These are phyloP conservation scores for Penicillium odoratum DNA, from an alignment of 495 filamentous ascomycete genomes.

Conservation along the genomic window DNA sequence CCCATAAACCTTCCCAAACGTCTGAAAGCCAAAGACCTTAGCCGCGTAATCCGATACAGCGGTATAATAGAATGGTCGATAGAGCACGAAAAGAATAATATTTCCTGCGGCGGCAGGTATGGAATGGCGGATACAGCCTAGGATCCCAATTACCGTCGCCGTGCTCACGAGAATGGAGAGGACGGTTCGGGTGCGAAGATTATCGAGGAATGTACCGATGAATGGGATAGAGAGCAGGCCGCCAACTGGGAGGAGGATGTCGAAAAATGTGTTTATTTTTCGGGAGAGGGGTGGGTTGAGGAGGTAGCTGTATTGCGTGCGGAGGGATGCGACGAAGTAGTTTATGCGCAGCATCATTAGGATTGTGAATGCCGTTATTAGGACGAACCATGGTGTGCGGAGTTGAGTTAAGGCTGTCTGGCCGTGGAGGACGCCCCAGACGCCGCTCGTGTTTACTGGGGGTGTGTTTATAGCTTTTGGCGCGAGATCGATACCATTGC, in stretches of 20 bases:
- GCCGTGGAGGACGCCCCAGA: slow-evolving; percentile 89
- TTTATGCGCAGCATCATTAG: slow-evolving; percentile 95
- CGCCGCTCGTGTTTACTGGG: slow-evolving; percentile 63
- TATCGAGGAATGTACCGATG: slow-evolving; percentile 81
- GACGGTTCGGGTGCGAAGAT: slow-evolving; percentile 68
- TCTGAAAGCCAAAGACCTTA: slow-evolving; percentile 95
- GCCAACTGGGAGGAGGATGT: slow-evolving; percentile 83
- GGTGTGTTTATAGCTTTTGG: slow-evolving; percentile 22
- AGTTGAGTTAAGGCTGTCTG: slow-evolving; percentile 73
- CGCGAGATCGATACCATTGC: slow-evolving; percentile 1
- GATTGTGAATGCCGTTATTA: slow-evolving; percentile 85
- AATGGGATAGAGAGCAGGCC: slow-evolving; percentile 85
- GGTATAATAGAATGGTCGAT: slow-evolving; percentile 56
- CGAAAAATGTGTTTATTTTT: slow-evolving; percentile 80
- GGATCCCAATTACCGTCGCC: slow-evolving; percentile 74
- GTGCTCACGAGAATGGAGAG: slow-evolving; percentile 69
- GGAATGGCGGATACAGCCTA: slow-evolving; percentile 71
- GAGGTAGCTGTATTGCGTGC: slow-evolving; percentile 79
- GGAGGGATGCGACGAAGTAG: slow-evolving; percentile 93
- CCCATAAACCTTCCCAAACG: slow-evolving; percentile 96
- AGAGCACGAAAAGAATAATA: slow-evolving; percentile 71
- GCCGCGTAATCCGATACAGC: slow-evolving; percentile 75
- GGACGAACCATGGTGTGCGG: slow-evolving; percentile 77
- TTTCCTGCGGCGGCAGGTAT: slow-evolving; percentile 74
- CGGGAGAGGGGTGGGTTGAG: slow-evolving; percentile 60